Evolutionary conservation across 768 basidiomycete species (phyloP).

Genomic region (Melanogaster broomeanus): DNA sequence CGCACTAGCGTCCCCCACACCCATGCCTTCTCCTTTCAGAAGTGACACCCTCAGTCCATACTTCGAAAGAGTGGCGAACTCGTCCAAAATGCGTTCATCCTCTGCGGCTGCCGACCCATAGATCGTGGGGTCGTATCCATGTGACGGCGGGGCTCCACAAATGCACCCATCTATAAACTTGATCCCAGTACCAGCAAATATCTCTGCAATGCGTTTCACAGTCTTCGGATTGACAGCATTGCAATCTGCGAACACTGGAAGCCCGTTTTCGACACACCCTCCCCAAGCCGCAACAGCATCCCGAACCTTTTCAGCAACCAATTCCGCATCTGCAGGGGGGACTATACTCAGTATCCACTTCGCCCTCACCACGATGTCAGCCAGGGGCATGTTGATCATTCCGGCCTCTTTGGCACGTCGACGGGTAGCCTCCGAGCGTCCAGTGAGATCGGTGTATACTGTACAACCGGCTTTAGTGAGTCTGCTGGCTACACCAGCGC

Average conservation of each 20-base stretch:
- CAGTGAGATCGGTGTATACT: constrained; percentile 56
- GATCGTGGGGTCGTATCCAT: constrained; percentile 51
- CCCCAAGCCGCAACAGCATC: constrained; percentile 1
- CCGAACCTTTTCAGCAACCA: constrained; percentile 40
- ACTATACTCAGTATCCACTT: constrained; percentile 57
- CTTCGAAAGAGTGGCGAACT: constrained; percentile 41
- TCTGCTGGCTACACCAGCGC: constrained; percentile 51
- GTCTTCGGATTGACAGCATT: constrained; percentile 59
- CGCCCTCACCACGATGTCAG: constrained; percentile 37
- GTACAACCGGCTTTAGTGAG: constrained; percentile 49
- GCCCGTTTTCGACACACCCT: neutral
- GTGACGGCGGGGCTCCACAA: constrained; percentile 55
- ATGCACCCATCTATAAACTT: constrained; percentile 58
- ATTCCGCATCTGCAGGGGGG: constrained; percentile 53
- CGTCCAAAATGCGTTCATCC: constrained; percentile 34
- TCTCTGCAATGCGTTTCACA: constrained; percentile 44
- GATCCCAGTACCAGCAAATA: constrained; percentile 42
- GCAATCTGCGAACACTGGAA: constrained; percentile 51
- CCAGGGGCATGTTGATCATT: constrained; percentile 43
- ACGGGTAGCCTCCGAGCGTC: constrained; percentile 52
- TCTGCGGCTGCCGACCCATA: constrained; percentile 48
- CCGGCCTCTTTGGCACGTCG: constrained; percentile 52
- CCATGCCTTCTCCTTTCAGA: constrained; percentile 47
- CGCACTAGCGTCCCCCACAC: constrained; percentile 59
- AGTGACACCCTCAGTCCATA: constrained; percentile 48